phyloP scores from a whole-genome alignment of 1,284 basidiomycete species.

The Puccinia coronata region DNA sequence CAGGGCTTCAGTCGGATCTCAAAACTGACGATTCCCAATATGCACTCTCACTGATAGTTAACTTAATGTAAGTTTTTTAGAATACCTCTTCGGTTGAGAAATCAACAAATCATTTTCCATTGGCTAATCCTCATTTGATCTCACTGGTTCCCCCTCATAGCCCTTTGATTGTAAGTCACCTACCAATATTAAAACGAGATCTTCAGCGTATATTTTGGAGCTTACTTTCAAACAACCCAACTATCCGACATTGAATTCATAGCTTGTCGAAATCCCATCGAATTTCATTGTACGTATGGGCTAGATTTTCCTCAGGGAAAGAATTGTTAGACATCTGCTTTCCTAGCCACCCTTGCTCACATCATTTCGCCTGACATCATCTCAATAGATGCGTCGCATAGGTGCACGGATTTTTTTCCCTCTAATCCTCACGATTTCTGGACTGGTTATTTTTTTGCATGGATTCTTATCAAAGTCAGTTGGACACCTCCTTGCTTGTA shows the following conservation, averaged over 20 bases:
- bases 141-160: not conserved
- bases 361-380: not conserved
- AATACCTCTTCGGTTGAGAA: no score
- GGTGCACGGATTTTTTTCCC: not conserved
- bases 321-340: not conserved
- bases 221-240: no score
- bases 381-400: not conserved
- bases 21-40: not conserved
- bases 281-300: not conserved
- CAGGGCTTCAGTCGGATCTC: not conserved
- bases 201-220: no score
- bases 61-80: not conserved
- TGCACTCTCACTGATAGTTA: not conserved
- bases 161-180: not conserved
- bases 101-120: no score
- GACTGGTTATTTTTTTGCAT: not conserved
- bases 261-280: constrained; percentile 9
- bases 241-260: no score
- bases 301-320: not conserved
- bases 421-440: not conserved
- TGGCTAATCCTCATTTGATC: no score
- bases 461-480: not conserved
- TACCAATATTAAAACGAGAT: no score
- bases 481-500: not conserved
- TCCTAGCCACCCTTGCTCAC: no score